Base-by-base conservation (phyloP, 1,284 basidiomycete genomes). In the Austroboletus olivaceoglutinosus region DNA sequence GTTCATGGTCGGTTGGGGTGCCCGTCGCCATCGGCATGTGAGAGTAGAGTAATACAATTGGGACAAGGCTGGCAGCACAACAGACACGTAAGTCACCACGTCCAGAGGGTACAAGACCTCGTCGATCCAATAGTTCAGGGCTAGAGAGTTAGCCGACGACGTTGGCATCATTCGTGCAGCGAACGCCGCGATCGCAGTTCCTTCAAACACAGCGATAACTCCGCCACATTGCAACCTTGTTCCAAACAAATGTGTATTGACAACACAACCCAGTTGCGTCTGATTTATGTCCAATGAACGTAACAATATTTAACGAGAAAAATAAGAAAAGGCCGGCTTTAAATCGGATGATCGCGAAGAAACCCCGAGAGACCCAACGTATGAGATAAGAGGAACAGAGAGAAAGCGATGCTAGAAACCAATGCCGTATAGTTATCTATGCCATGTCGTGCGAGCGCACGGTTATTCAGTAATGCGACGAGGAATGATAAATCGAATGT, bases 381-480 rank as follows among this genome's bases (percentile, higher is more conserved):
- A 22, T 10, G n/a, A n/a, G n/a, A n/a, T n/a, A n/a, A n/a, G n/a
- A 12, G 19, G 19, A 12, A 15, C 22, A 7, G 18, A 41, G 16
- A 40, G 49, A 23, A 38, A 25, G 8, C 25, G n/a, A 25, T 25
- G 25, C 25, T 25, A 25, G 6, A 25, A 25, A 25, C 25, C 25
- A 25, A 25, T 25, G 25, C 25, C 10, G 25, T 25, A 8, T 25
- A 25, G 6, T 8, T 25, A 25, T 25, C 25, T 25, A 25, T 25
- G 25, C n/a, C n/a, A n/a, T n/a, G n/a, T n/a, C n/a, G n/a, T n/a
- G n/a, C 25, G 5, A 25, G 25, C 25, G 7, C n/a, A n/a, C n/a
- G n/a, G n/a, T n/a, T n/a, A n/a, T 25, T 25, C 25, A 25, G 33
- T 50, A 29, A 45, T 62, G 50, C 16, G 39, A 4, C 18, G 7